Conservation (phyloP, 176 grass and related monocot species). For the Aechmea fasciata region DNA sequence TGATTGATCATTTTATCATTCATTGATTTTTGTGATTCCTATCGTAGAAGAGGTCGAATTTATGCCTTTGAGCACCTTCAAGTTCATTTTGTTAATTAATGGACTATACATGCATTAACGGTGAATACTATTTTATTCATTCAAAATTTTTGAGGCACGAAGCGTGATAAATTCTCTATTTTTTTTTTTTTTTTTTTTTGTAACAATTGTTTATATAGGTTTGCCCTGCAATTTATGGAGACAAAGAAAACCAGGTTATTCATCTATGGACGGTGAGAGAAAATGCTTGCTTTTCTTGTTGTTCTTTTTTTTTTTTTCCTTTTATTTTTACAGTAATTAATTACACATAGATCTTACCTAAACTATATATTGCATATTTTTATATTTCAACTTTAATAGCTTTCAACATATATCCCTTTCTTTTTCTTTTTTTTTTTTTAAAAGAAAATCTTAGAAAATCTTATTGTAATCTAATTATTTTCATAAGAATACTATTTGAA, state of each 20-base stretch:
- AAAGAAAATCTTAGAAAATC: background rate
- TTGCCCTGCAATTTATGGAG: background rate
- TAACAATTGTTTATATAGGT: background rate
- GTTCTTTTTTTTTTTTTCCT: background rate
- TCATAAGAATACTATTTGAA: too few relatives aligned
- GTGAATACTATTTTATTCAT: background rate
- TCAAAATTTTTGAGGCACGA: background rate
- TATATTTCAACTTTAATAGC: too few relatives aligned
- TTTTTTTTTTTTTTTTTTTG: background rate
- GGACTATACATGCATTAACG: background rate
- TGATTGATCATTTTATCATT: too few relatives aligned
- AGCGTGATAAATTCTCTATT: background rate
- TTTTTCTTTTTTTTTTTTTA: background rate
- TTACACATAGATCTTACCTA: too few relatives aligned
- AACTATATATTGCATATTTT: too few relatives aligned
- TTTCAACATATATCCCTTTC: too few relatives aligned
- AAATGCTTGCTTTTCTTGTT: background rate
- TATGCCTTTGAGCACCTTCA: too few relatives aligned
- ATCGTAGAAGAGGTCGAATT: too few relatives aligned
- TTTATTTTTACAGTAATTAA: too few relatives aligned
- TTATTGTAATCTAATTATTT: too few relatives aligned
- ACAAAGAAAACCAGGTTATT: conserved; percentile 6
- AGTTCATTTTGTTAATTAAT: too few relatives aligned
- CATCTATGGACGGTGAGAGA: conserved; percentile 7
- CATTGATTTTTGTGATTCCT: too few relatives aligned